Percentiles rank a stretch among this genome's conserved stretches.
These are phyloP conservation scores for Keithomyces neogunnii DNA, from an alignment of 2,329 filamentous ascomycete species.

Conservation along the genomic window DNA sequence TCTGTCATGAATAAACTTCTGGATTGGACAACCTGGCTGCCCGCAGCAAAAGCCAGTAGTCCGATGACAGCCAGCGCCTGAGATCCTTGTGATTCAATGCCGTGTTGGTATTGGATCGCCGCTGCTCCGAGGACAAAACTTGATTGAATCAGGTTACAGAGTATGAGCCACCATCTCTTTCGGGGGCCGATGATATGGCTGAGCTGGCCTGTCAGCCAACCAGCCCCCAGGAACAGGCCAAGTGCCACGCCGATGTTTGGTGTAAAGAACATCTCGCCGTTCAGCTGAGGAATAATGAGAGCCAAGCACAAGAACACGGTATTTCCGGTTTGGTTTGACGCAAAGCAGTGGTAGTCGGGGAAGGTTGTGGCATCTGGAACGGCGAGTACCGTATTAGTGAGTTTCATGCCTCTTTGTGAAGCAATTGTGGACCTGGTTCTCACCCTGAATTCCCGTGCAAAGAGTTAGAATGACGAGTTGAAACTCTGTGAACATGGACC, in stretches of 20 bases:
- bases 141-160: constrained; percentile 47
- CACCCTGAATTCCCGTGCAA: constrained; percentile 42
- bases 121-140: constrained; percentile 44
- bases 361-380: constrained; percentile 46
- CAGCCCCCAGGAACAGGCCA: constrained; percentile 46
- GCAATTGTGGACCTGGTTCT: constrained; percentile 1
- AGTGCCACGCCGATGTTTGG: constrained; percentile 47
- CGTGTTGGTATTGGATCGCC: constrained; percentile 35
- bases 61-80: constrained; percentile 36
- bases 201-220: constrained; percentile 47
- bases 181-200: constrained; percentile 43
- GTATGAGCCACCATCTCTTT: constrained; percentile 43
- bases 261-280: constrained; percentile 40
- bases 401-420: neutral
- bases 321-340: constrained; percentile 58
- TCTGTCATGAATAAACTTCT: constrained; percentile 48
- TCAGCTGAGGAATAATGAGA: constrained; percentile 37
- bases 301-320: constrained; percentile 50
- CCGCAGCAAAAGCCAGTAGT: constrained; percentile 46
- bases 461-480: constrained; percentile 40
- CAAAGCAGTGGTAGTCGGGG: constrained; percentile 53
- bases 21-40: constrained; percentile 50
- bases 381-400: neutral
- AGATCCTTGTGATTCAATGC: constrained; percentile 24
- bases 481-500: constrained; percentile 33